A percentile compares a stretch with the other conserved stretches of the same genome.
Conservation (phyloP, 148 eudicot genomes). For the Drosera capensis region DNA sequence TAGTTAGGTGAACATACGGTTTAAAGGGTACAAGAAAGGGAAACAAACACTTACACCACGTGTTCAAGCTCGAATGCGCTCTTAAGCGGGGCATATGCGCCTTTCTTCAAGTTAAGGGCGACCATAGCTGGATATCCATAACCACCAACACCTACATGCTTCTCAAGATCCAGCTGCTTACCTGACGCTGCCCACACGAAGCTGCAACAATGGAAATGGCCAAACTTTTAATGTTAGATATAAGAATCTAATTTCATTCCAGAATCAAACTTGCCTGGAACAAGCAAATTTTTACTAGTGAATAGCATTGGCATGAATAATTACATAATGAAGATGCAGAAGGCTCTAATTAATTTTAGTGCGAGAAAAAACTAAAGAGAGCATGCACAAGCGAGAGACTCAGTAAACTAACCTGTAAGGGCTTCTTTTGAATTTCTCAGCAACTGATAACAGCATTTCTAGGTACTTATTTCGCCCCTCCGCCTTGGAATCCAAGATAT, state of each 20-base stretch:
- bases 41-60: constrained; percentile 42
- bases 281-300: too few relatives aligned
- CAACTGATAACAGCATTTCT: constrained; percentile 58
- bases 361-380: too few relatives aligned
- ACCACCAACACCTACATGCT: constrained; percentile 88
- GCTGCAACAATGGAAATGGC: constrained; percentile 32
- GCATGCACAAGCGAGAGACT: not conserved
- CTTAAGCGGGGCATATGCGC: constrained; percentile 78
- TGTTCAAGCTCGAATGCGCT: constrained; percentile 78
- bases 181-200: constrained; percentile 96
- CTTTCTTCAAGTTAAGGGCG: constrained; percentile 75
- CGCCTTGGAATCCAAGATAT: constrained; percentile 85
- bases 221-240: too few relatives aligned
- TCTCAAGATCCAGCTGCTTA: constrained; percentile 87
- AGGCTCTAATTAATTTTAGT: too few relatives aligned
- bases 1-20: not conserved
- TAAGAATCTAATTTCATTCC: too few relatives aligned
- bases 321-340: too few relatives aligned
- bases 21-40: not conserved
- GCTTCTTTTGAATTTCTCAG: constrained; percentile 77
- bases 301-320: too few relatives aligned
- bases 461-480: constrained; percentile 91
- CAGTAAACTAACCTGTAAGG: constrained; percentile 61
- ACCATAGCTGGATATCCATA: constrained; percentile 97
- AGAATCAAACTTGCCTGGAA: too few relatives aligned